Percentiles rank a stretch among this genome's conserved stretches.
Conservation (phyloP, 352 stramenopile genomes). For the Globisporangium recalcitrans region DNA sequence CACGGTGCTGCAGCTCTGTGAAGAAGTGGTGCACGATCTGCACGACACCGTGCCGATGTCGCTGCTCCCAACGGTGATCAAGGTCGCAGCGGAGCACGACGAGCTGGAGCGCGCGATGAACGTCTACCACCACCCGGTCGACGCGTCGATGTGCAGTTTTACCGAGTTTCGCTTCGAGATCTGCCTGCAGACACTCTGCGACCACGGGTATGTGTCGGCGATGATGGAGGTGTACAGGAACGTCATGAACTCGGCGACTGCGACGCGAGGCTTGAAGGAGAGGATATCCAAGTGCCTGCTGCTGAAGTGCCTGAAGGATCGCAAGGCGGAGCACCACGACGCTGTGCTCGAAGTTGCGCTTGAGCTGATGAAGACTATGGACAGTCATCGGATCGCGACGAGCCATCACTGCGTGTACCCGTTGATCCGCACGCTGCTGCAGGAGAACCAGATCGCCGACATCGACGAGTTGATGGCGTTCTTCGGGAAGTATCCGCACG, state of each 20-base stretch:
- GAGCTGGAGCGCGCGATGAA: conserved; percentile 55
- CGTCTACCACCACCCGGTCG: conserved; percentile 40
- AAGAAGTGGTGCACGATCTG: conserved; percentile 38
- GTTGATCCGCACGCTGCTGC: conserved; percentile 38
- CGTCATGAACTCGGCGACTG: conserved; percentile 35
- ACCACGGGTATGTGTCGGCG: conserved; percentile 35
- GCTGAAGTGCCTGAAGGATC: conserved; percentile 36
- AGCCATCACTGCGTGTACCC: conserved; percentile 46
- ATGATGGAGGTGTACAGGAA: conserved; percentile 53
- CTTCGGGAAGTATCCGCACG: conserved; percentile 37
- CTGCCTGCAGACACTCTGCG: conserved; percentile 52
- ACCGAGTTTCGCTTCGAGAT: conserved; percentile 68
- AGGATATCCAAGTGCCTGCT: conserved; percentile 62
- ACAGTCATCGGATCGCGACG: conserved; percentile 40
- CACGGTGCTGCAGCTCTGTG: conserved; percentile 45
- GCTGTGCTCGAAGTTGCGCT: conserved; percentile 8
- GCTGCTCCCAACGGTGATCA: conserved; percentile 51
- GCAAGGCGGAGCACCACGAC: conserved; percentile 28
- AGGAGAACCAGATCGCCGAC: conserved; percentile 19
- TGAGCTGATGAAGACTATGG: conserved; percentile 53
- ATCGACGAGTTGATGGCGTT: conserved; percentile 43
- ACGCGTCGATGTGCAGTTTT: conserved; percentile 35
- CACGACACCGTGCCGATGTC: conserved; percentile 43
- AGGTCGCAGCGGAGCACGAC: conserved; percentile 46
- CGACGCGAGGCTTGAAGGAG: conserved; percentile 38